Conservation (phyloP, 192 early-diverging fungal species). For the Rhizoclosmatium globosum region DNA sequence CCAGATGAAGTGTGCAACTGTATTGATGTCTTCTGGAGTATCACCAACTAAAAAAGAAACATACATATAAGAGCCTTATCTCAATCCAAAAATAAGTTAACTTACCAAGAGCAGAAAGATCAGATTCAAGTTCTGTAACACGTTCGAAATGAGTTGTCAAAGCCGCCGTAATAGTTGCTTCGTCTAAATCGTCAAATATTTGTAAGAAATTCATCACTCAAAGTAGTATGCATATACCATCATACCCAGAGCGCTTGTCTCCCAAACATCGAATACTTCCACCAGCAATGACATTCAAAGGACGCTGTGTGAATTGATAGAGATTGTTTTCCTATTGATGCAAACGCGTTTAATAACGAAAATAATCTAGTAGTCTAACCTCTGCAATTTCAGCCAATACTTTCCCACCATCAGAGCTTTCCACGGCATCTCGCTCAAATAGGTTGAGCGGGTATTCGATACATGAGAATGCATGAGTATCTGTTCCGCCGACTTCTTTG, state of each 20-base stretch:
- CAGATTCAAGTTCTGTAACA: constrained; percentile 57
- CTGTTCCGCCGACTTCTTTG: constrained; percentile 35
- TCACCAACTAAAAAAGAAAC: constrained; percentile 33
- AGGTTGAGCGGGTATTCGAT: constrained; percentile 79
- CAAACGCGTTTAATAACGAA: background rate
- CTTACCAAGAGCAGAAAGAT: constrained; percentile 56
- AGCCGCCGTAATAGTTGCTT: constrained; percentile 37
- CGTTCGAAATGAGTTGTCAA: constrained; percentile 56
- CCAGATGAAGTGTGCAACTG: constrained; percentile 73
- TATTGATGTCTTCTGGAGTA: constrained; percentile 57
- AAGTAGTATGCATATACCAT: constrained; percentile 5
- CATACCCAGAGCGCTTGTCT: constrained; percentile 48
- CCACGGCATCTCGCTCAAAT: constrained; percentile 71
- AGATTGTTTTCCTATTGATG: constrained; percentile 58
- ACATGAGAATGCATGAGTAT: constrained; percentile 62
- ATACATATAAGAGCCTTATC: background rate
- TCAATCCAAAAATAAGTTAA: background rate
- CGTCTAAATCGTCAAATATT: constrained; percentile 29
- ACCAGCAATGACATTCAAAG: constrained; percentile 69
- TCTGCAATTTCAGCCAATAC: constrained; percentile 39
- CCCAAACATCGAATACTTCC: constrained; percentile 54
- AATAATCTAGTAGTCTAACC: constrained; percentile 16
- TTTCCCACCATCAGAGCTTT: constrained; percentile 40
- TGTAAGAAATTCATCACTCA: background rate
- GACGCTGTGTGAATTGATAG: constrained; percentile 75